Conservation (phyloP, 192 early-diverging fungal species). For the Neocallimastix lanati region DNA sequence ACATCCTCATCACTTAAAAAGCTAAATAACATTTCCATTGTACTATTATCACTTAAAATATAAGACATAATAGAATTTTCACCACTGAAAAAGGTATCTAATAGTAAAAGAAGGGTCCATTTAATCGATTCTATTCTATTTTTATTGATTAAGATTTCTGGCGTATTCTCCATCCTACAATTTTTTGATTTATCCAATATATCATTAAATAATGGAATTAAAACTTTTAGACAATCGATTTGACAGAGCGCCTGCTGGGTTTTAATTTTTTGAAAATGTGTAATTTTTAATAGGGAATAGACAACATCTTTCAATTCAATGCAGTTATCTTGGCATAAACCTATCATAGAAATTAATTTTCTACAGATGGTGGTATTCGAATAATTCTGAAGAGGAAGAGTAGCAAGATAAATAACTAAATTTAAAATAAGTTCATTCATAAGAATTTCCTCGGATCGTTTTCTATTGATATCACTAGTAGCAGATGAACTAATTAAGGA, state of each 20-base stretch:
- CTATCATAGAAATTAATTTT: neutral
- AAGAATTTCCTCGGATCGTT: neutral
- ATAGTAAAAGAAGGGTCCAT: neutral
- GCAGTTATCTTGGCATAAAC: neutral
- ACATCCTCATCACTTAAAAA: neutral
- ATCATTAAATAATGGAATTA: neutral
- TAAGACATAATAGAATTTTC: neutral
- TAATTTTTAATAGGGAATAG: neutral
- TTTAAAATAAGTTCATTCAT: neutral
- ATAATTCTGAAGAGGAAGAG: neutral
- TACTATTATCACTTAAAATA: neutral
- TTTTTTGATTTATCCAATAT: neutral
- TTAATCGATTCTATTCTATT: neutral
- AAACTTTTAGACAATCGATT: neutral
- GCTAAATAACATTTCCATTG: neutral
- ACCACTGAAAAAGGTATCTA: neutral
- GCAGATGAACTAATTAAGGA: neutral
- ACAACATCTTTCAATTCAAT: neutral
- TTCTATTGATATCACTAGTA: neutral
- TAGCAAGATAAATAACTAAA: neutral
- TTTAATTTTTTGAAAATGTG: neutral
- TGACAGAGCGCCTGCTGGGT: neutral
- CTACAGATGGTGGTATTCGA: neutral
- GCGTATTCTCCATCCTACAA: neutral
- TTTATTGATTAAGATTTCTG: no score